Evolutionary conservation across 805 yeast species (phyloP).

Genomic region (Soucietia sequanensis): DNA sequence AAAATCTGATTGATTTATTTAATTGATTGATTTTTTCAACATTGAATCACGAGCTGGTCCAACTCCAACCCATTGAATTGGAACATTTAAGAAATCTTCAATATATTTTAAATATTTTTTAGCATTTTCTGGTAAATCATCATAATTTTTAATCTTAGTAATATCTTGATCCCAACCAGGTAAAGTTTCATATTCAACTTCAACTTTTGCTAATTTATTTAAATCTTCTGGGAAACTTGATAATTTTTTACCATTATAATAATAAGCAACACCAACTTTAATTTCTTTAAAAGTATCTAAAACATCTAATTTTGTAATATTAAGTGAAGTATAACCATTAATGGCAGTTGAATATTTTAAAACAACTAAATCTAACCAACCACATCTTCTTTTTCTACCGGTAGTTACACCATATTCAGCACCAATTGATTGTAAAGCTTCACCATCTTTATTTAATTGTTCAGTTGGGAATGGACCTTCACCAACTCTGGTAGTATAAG

Average conservation of each 20-base stretch:
- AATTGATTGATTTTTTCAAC: constrained; percentile 53
- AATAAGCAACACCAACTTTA: constrained; percentile 83
- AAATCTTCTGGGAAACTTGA: constrained; percentile 92
- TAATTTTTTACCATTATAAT: constrained; percentile 70
- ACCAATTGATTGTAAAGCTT: constrained; percentile 83
- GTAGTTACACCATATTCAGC: constrained; percentile 98
- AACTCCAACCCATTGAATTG: constrained; percentile 96
- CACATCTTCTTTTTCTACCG: constrained; percentile 98
- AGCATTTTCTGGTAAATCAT: constrained; percentile 85
- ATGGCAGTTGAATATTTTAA: constrained; percentile 86
- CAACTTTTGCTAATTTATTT: constrained; percentile 77
- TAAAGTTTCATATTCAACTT: constrained; percentile 84
- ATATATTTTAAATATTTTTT: constrained; percentile 79
- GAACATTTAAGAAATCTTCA: constrained; percentile 80
- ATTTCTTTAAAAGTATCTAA: constrained; percentile 87
- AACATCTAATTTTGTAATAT: constrained; percentile 94
- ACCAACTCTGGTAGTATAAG: constrained; percentile 98
- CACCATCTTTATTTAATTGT: constrained; percentile 86
- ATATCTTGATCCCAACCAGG: constrained; percentile 95
- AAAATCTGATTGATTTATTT: constrained; percentile 1
- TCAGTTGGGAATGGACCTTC: constrained; percentile 99
- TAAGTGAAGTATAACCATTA: constrained; percentile 92
- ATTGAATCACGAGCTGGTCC: constrained; percentile 96
- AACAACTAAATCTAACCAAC: constrained; percentile 97
- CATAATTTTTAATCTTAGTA: constrained; percentile 64